Evolutionary conservation across 805 yeast species (phyloP).

Genomic region (Lachancea dasiensis): DNA sequence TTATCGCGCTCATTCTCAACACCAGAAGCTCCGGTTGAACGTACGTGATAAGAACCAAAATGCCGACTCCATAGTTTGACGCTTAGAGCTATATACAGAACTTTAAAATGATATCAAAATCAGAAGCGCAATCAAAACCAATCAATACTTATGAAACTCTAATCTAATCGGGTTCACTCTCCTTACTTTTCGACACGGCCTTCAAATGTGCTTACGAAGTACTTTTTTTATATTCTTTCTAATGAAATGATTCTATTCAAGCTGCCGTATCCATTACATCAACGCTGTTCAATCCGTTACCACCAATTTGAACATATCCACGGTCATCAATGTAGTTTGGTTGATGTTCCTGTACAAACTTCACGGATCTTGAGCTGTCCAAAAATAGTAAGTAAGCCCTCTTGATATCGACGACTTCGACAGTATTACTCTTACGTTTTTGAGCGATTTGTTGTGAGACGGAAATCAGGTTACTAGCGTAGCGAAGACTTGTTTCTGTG

Average conservation of each 20-base stretch:
- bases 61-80: too few species aligned
- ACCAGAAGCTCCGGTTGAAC: conserved; percentile 68
- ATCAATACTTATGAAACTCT: not conserved
- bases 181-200: not conserved
- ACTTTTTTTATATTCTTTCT: conserved; percentile 17
- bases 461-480: conserved; percentile 84
- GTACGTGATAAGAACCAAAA: too few species aligned
- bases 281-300: conserved; percentile 33
- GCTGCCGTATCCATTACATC: conserved; percentile 33
- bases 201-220: conserved; percentile 4
- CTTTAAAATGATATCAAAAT: conserved; percentile 4
- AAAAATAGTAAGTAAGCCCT: conserved; percentile 81
- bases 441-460: conserved; percentile 83
- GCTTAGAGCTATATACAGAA: not conserved
- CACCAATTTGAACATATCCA: conserved; percentile 64
- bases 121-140: not conserved
- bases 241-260: conserved; percentile 8
- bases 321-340: conserved; percentile 70
- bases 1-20: conserved; percentile 85
- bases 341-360: conserved; percentile 66
- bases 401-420: conserved; percentile 78
- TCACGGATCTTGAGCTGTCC: conserved; percentile 85
- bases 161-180: not conserved
- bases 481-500: conserved; percentile 82
- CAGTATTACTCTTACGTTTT: conserved; percentile 62